A percentile compares a stretch with the other conserved stretches of the same genome.
These are phyloP conservation scores for Mortierella sp. DNA, from an alignment of 371 early-diverging fungal genomes.

Conservation along the genomic window DNA sequence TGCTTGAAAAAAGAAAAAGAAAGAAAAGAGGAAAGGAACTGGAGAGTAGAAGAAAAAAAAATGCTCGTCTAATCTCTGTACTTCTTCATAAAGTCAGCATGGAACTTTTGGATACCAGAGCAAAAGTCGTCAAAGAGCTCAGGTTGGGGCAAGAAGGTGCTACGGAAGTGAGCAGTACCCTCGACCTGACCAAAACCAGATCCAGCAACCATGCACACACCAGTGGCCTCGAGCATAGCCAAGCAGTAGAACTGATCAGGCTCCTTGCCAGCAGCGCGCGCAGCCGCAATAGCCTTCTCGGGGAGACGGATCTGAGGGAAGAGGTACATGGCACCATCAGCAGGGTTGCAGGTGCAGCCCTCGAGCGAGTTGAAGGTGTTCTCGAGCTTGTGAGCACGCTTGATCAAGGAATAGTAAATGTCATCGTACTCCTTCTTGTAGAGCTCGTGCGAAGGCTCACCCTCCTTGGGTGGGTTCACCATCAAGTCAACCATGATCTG, in stretches of 20 bases:
- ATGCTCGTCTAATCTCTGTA: slow-evolving; percentile 55
- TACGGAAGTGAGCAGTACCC: slow-evolving; percentile 93
- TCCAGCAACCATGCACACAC: slow-evolving; percentile 90
- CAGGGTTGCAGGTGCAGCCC: slow-evolving; percentile 84
- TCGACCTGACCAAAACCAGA: slow-evolving; percentile 90
- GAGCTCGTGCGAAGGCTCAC: slow-evolving; percentile 74
- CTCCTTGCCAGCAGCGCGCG: slow-evolving; percentile 64
- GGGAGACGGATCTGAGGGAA: slow-evolving; percentile 87
- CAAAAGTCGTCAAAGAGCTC: slow-evolving; percentile 88
- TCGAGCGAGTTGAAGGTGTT: slow-evolving; percentile 82
- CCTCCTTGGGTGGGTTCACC: slow-evolving; percentile 87
- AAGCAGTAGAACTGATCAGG: slow-evolving; percentile 89
- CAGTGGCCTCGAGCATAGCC: slow-evolving; percentile 90
- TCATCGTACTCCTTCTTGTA: slow-evolving; percentile 75
- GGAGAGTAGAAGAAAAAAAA: background rate
- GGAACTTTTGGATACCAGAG: slow-evolving; percentile 75
- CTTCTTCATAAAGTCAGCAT: slow-evolving; percentile 77
- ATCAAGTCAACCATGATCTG: slow-evolving; percentile 89
- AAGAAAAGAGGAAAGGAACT: background rate
- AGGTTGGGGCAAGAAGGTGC: slow-evolving; percentile 94
- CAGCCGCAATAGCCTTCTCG: slow-evolving; percentile 75
- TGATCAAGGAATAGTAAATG: slow-evolving; percentile 83
- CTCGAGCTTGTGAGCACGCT: slow-evolving; percentile 78
- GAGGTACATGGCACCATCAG: slow-evolving; percentile 94
- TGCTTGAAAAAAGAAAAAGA: background rate